Evolutionary conservation across 164 flowering plant species (phyloP).

Genomic region (Liriodendron chinense): DNA sequence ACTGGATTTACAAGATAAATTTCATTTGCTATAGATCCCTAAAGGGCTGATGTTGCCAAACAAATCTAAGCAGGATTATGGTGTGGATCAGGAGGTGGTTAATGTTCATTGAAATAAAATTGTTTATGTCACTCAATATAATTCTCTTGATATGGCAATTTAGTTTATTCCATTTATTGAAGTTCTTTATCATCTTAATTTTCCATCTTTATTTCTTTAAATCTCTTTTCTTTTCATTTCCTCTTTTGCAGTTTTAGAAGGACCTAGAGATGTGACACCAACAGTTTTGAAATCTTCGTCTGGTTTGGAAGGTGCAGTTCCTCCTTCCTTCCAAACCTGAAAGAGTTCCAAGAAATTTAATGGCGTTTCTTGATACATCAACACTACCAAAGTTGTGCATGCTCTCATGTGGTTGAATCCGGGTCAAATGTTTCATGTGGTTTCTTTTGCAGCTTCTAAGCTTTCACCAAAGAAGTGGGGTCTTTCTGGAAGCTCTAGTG

Average conservation of each 20-base stretch:
- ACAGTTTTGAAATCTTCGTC: slow-evolving; percentile 66
- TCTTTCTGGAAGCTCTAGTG: slow-evolving; percentile 61
- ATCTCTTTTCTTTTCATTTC: neutral
- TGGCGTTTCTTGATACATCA: slow-evolving; percentile 5
- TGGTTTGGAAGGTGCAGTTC: slow-evolving; percentile 76
- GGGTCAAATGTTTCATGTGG: neutral
- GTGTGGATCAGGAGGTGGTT: too few relatives aligned
- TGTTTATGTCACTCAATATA: too few relatives aligned
- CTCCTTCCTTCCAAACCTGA: neutral
- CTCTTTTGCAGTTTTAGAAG: slow-evolving; percentile 69
- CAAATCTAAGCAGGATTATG: too few relatives aligned
- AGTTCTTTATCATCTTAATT: neutral
- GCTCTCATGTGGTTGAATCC: neutral
- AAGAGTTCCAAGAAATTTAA: neutral
- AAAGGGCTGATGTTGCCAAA: too few relatives aligned
- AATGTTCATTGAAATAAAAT: too few relatives aligned
- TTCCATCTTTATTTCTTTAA: neutral
- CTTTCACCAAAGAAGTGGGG: slow-evolving; percentile 98
- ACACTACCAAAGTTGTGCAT: neutral
- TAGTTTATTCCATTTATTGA: too few relatives aligned
- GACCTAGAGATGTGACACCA: slow-evolving; percentile 83
- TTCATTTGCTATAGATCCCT: too few relatives aligned
- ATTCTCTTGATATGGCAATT: too few relatives aligned
- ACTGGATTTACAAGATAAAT: too few relatives aligned
- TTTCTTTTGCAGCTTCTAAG: slow-evolving; percentile 53